Evolutionary conservation across 2,329 filamentous ascomycete genomes (phyloP), one percentile per base, ranked within the genome.

Genomic region (Chaetomiaceae sp.): DNA sequence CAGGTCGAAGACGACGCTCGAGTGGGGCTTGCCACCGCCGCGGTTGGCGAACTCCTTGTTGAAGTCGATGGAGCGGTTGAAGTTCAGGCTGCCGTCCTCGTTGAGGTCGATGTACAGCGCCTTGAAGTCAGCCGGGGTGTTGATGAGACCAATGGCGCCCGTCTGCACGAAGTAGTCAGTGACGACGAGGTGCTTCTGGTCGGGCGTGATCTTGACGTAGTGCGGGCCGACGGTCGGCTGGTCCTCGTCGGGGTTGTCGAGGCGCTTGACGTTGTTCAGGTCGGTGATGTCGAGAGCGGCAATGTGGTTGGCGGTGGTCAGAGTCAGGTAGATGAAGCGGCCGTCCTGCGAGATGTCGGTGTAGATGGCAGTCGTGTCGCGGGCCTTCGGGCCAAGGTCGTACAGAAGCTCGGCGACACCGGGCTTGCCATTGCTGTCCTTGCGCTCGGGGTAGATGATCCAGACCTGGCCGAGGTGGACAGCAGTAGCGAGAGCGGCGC

Each of bases 151-250:
- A 47, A 81, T 80, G 50, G 77, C 73, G 20, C 78, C 78, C 9
- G 72, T 76, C 63, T 83, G 78, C 3, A 83, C 76, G 56, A 83
- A 83, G 66, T 83, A 83, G 42, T 80, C 79, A n/a, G 75, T 80
- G 12, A 82, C 77, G 2, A 82, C 68, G 14, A 83, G 62, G 59
- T 82, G 76, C 68, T 79, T 79, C 68, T 81, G 77, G 53, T 82
- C 79, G 0, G 79, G 78, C 4, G 75, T 75, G 49, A 83, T 68
- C 67, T 82, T 83, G 65, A 83, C 66, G 55, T 81, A 83, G 65
- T 83, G 79, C 0, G 78, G 78, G 1, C 78, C 77, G 42, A 81
- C 69, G 48, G 75, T 78, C 17, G 76, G 76, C 60, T 83, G 79
- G 24, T 68, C 61, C 60, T 76, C 74, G 46, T 79, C 61, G 0